Percentiles rank a stretch among this genome's conserved stretches.
These are phyloP conservation scores for Mortierella sp. DNA, from an alignment of 371 early-diverging fungal genomes.

Conservation along the genomic window DNA sequence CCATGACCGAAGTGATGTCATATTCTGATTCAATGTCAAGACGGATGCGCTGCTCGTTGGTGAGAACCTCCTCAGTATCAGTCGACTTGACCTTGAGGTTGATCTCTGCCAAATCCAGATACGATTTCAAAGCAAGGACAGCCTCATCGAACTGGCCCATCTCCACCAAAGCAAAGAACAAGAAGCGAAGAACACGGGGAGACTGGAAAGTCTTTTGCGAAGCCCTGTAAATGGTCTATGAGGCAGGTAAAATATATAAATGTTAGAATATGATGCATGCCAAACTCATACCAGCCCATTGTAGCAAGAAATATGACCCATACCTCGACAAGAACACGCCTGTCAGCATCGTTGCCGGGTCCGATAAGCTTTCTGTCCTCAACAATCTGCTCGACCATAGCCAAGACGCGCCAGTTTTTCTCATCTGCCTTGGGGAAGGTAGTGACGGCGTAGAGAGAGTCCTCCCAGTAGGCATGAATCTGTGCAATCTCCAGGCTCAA, in stretches of 20 bases:
- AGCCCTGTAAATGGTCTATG: slow-evolving; percentile 73
- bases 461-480: slow-evolving; percentile 75
- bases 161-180: slow-evolving; percentile 68
- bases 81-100: slow-evolving; percentile 44
- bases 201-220: slow-evolving; percentile 81
- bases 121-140: slow-evolving; percentile 76
- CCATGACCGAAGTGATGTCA: slow-evolving; percentile 60
- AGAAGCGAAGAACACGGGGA: slow-evolving; percentile 76
- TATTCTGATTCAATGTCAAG: slow-evolving; percentile 48
- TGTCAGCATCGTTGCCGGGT: slow-evolving; percentile 61
- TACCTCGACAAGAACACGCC: slow-evolving; percentile 68
- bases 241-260: not conserved
- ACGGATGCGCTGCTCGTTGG: slow-evolving; percentile 50
- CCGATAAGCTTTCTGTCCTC: slow-evolving; percentile 70
- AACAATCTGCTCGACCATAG: slow-evolving; percentile 76
- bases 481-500: slow-evolving; percentile 70
- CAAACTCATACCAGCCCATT: not conserved
- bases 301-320: not conserved
- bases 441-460: slow-evolving; percentile 65
- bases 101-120: slow-evolving; percentile 70
- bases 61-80: slow-evolving; percentile 26
- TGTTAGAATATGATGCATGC: not conserved
- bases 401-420: slow-evolving; percentile 68
- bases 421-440: slow-evolving; percentile 78
- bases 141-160: slow-evolving; percentile 86